phyloP scores from a whole-genome alignment of 805 yeast genomes.

The Saccharomycopsis fermentans region DNA sequence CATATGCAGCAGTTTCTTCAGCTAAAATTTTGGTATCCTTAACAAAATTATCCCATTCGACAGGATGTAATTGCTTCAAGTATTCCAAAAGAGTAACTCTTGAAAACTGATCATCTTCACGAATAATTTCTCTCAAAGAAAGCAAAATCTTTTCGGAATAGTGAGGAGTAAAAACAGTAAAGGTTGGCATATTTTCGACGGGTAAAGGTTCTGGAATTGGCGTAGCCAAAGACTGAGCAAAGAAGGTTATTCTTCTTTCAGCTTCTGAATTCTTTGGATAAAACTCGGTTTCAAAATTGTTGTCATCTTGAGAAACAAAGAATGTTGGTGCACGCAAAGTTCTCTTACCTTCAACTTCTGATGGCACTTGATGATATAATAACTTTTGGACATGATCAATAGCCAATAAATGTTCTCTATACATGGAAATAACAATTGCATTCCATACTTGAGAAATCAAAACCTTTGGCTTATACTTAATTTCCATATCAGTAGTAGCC shows the following conservation, averaged over 20 bases:
- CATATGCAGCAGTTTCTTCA: conserved; percentile 36
- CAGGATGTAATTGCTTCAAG: conserved; percentile 56
- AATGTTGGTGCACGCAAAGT: conserved; percentile 98
- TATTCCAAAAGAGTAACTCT: conserved; percentile 71
- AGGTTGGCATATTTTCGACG: conserved; percentile 99
- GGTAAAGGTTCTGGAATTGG: conserved; percentile 99
- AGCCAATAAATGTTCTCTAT: conserved; percentile 96
- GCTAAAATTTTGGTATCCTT: conserved; percentile 61
- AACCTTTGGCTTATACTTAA: conserved; percentile 97
- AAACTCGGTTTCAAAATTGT: conserved; percentile 85
- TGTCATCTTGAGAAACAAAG: conserved; percentile 95
- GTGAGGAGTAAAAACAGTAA: conserved; percentile 94
- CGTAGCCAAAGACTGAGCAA: conserved; percentile 97
- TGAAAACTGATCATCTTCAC: conserved; percentile 91
- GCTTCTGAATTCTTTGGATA: conserved; percentile 97
- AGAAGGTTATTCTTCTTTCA: conserved; percentile 98
- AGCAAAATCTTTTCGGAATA: conserved; percentile 89
- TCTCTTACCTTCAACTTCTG: conserved; percentile 96
- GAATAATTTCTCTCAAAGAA: conserved; percentile 89
- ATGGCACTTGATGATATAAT: conserved; percentile 96
- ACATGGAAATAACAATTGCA: conserved; percentile 97
- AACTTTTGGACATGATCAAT: conserved; percentile 97
- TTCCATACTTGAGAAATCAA: conserved; percentile 98
- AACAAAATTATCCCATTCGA: conserved; percentile 77
- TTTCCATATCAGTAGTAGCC: conserved; percentile 98